Base-by-base conservation (phyloP, 2,329 filamentous ascomycete species). In the Ophiostoma ips region DNA sequence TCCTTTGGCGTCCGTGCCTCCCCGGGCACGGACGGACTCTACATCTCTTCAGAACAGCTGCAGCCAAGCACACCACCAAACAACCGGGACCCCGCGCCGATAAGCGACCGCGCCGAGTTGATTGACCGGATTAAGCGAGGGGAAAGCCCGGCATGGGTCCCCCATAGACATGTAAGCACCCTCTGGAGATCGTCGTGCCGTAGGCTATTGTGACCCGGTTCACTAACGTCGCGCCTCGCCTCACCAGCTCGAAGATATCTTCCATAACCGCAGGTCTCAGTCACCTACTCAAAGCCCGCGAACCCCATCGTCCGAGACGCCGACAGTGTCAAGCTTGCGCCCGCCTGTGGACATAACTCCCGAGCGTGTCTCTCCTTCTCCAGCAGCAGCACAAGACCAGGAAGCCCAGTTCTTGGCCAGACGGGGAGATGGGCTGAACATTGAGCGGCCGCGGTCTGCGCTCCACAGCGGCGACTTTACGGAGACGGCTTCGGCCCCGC, bases 71-170 rank as follows among this genome's bases (percentile, higher is more conserved):
- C 43, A 9, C 43, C 43, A 10, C 43, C 43, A 10, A 45, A 18
- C 11, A 11, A 34, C 30, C 30, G 28, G 10, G 43, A 43, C 24
- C 12, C 43, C 18, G 15, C 28, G 11, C 19, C 44, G 5, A 46
- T 11, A 5, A 72, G 71, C 16, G 80, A 87, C 62, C 76, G 89
- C 55, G 79, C 79, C 51, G 83, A 89, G 64, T 70, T 95, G 58
- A 95, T 96, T 51, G 78, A 88, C 64, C 76, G 82, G 56, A 73
- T 95, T 57, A 95, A 95, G 68, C 79, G 77, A 63, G 80, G 79
- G 31, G 81, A 88, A 65, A 84, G 79, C 59, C 82, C 85, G 35
- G 77, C 79, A 5, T 92, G 86, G 86, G 76, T 43, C 21, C 40
- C 79, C 28, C 78, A 73, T 61, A 73, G 74, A 59, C 73, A 76